Evolutionary conservation across 257 asterid species (phyloP).

Genomic region (Gentiana macrophylla): DNA sequence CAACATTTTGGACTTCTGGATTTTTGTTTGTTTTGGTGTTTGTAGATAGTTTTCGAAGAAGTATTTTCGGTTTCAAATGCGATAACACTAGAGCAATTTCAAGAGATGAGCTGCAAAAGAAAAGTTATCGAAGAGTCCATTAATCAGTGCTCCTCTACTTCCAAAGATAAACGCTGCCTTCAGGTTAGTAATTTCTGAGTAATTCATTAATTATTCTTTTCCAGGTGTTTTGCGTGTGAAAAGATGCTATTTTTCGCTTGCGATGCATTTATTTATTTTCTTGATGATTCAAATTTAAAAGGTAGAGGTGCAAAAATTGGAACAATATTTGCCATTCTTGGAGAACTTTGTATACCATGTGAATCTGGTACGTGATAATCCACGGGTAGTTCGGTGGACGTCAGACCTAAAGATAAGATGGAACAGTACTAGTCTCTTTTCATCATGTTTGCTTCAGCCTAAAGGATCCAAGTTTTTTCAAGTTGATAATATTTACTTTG

Average conservation of each 20-base stretch:
- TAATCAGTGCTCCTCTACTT: slow-evolving; percentile 26
- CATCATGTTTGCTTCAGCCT: slow-evolving; percentile 23
- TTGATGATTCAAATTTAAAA: no score
- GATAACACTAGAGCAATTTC: slow-evolving; percentile 46
- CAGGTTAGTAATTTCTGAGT: no score
- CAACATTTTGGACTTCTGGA: not conserved
- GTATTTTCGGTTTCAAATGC: slow-evolving; percentile 30
- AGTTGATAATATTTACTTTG: slow-evolving; percentile 29
- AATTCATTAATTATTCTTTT: no score
- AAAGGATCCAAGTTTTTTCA: slow-evolving; percentile 33
- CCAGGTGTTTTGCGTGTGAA: no score
- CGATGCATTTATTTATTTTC: no score
- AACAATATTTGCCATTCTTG: slow-evolving; percentile 46
- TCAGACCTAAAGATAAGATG: slow-evolving; percentile 44
- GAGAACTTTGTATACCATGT: slow-evolving; percentile 38
- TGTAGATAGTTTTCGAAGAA: slow-evolving; percentile 34
- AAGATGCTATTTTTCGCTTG: no score
- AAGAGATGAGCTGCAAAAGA: slow-evolving; percentile 57
- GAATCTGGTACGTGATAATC: slow-evolving; percentile 7
- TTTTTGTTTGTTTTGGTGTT: not conserved
- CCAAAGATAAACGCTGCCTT: slow-evolving; percentile 13
- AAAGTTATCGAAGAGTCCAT: slow-evolving; percentile 45
- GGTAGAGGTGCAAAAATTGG: slow-evolving; percentile 47
- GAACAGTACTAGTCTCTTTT: slow-evolving; percentile 35
- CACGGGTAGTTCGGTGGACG: slow-evolving; percentile 18